Evolutionary conservation across 2,329 filamentous ascomycete species (phyloP).

Genomic region (Xylariaceae sp.): DNA sequence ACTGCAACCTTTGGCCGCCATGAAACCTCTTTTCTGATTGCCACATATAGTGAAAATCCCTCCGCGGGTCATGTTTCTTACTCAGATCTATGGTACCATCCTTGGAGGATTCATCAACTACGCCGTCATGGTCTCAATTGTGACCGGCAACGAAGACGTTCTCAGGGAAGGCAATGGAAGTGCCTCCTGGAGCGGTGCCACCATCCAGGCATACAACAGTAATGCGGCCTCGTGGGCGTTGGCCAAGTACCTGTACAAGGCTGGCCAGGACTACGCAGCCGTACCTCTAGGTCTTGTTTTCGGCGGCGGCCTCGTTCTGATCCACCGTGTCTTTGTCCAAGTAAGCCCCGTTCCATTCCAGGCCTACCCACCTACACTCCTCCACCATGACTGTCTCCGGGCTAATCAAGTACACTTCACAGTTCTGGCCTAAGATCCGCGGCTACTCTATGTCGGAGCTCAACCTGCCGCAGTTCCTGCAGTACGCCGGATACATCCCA

Average conservation of each 20-base stretch:
- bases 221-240: conserved; percentile 43
- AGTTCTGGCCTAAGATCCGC: conserved; percentile 41
- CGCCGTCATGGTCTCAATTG: conserved; percentile 47
- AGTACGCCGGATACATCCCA: conserved; percentile 46
- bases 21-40: background rate
- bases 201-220: conserved; percentile 41
- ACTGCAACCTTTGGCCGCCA: background rate
- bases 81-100: conserved; percentile 48
- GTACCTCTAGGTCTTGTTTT: conserved; percentile 44
- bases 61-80: conserved; percentile 46
- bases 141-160: conserved; percentile 39
- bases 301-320: conserved; percentile 34
- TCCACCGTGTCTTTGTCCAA: conserved; percentile 35
- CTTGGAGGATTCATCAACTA: conserved; percentile 48
- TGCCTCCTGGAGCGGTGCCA: conserved; percentile 44
- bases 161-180: conserved; percentile 38
- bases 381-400: background rate
- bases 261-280: conserved; percentile 33
- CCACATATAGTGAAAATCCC: conserved; percentile 43
- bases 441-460: conserved; percentile 33
- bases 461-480: conserved; percentile 47
- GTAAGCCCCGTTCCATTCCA: conserved; percentile 20
- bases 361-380: background rate
- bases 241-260: conserved; percentile 44
- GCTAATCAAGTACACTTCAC: background rate